A percentile compares a stretch with the other conserved stretches of the same genome.
phyloP scores from a whole-genome alignment of 2,329 filamentous ascomycete species.

The Colletotrichum agaves region DNA sequence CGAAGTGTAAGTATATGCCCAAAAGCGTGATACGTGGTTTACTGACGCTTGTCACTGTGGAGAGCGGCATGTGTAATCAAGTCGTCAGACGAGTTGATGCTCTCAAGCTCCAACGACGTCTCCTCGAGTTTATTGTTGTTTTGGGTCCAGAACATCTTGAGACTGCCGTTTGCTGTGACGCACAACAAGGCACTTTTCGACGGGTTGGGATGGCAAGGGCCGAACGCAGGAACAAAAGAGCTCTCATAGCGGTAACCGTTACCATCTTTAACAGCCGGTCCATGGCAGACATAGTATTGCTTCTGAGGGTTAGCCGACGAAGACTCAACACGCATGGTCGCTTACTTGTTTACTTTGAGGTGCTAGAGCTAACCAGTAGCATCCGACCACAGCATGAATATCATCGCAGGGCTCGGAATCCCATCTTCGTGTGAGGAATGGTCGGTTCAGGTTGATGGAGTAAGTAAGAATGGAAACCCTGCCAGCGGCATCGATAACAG shows the following conservation, averaged over 20 bases:
- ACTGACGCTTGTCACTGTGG: constrained; percentile 77
- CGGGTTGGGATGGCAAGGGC: constrained; percentile 78
- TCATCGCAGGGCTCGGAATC: constrained; percentile 78
- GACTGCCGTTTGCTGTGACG: constrained; percentile 77
- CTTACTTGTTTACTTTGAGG: constrained; percentile 55
- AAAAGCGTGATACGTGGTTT: constrained; percentile 20
- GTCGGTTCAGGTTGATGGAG: constrained; percentile 77
- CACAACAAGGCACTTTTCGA: constrained; percentile 80
- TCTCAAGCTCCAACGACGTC: constrained; percentile 78
- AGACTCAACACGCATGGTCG: constrained; percentile 29
- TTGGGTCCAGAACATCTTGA: constrained; percentile 83
- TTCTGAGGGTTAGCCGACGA: constrained; percentile 7
- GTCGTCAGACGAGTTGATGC: constrained; percentile 76
- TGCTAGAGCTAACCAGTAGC: constrained; percentile 82
- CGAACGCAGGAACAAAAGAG: constrained; percentile 71
- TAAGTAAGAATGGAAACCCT: constrained; percentile 80
- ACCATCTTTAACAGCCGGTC: constrained; percentile 72
- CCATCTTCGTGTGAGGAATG: constrained; percentile 70
- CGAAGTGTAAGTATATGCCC: neutral
- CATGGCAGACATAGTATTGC: constrained; percentile 59
- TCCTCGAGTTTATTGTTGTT: constrained; percentile 79
- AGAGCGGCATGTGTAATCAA: constrained; percentile 84
- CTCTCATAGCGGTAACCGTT: constrained; percentile 76
- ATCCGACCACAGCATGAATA: constrained; percentile 80
- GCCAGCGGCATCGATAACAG: constrained; percentile 82